phyloP scores from a whole-genome alignment of 495 filamentous ascomycete genomes.

The Neurospora sp. region DNA sequence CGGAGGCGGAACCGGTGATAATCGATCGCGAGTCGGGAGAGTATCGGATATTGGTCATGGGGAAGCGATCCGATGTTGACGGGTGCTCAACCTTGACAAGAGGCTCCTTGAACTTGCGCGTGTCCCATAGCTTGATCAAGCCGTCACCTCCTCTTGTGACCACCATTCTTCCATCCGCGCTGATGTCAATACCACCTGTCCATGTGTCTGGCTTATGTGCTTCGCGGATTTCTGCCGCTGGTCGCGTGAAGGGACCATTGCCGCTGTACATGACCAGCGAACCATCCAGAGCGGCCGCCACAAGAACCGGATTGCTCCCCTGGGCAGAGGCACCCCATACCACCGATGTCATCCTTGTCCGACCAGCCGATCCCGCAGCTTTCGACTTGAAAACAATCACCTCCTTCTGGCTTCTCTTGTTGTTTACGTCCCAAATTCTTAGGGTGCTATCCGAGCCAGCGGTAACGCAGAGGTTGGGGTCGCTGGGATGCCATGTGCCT shows the following conservation, averaged over 20 bases:
- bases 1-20: conserved; percentile 78
- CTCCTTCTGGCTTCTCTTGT: conserved; percentile 76
- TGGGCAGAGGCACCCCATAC: conserved; percentile 74
- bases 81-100: conserved; percentile 67
- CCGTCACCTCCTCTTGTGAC: conserved; percentile 86
- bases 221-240: conserved; percentile 73
- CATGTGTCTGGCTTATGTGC: conserved; percentile 79
- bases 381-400: conserved; percentile 92
- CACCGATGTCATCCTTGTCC: conserved; percentile 88
- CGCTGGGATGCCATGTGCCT: conserved; percentile 79
- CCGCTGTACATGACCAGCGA: conserved; percentile 87
- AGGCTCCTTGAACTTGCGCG: conserved; percentile 85
- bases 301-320: conserved; percentile 68
- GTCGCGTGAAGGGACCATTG: conserved; percentile 76
- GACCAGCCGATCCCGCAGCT: conserved; percentile 72
- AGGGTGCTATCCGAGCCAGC: conserved; percentile 89
- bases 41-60: conserved; percentile 80
- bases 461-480: conserved; percentile 74
- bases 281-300: conserved; percentile 82
- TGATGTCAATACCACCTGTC: conserved; percentile 91
- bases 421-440: conserved; percentile 92
- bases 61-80: conserved; percentile 74
- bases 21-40: conserved; percentile 72
- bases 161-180: conserved; percentile 77
- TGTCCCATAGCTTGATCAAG: conserved; percentile 83